Base-by-base conservation (phyloP, 169 alveolate species). In the Besnoitia besnoiti region DNA sequence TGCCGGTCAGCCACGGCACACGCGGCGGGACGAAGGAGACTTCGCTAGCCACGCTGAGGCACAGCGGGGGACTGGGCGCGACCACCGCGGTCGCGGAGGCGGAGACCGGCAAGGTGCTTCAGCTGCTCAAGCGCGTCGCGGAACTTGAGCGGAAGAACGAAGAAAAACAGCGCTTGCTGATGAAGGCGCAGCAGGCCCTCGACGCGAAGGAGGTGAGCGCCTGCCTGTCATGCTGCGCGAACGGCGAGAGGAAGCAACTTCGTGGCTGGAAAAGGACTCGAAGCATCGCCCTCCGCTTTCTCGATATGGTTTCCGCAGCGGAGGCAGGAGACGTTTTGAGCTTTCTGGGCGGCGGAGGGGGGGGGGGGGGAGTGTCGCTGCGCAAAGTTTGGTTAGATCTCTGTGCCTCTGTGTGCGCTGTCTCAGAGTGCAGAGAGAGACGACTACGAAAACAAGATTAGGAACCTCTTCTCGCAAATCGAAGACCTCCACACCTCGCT, bases 401-500 rank as follows among this genome's bases (percentile, higher is more conserved):
- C n/a, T n/a, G n/a, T 67, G 14, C 12, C 44, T 67, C 80, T 77
- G 30, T 39, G 47, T 30, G 35, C 24, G 59, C 16, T 27, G 44
- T 87, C 67, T 19, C 92, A 89, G 92, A 84, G 77, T 39, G 92
- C 76, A 67, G 85, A 75, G 33, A 55, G 75, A 12, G 87, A 67
- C n/a, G 88, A 55, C 44, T 51, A 82, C 59, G 88, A 51, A 14
- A 73, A 82, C 27, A 82, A 89, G 79, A 42, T 89, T 51, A 73
- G 77, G 88, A 82, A 89, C 39, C 79, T 89, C 55, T 75, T 89
- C 21, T 73, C 85, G 40, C 92, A 89, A 39, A 89, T 89, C 62
- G 92, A 89, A 55, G 92, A 89, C 14, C 88, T 89, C 44, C 92
- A 89, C 88, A 67, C 92, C n/a, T 75, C 92, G 27, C 92, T 89